Conservation (phyloP, 2,329 filamentous ascomycete genomes). For the Venturia nashicola region DNA sequence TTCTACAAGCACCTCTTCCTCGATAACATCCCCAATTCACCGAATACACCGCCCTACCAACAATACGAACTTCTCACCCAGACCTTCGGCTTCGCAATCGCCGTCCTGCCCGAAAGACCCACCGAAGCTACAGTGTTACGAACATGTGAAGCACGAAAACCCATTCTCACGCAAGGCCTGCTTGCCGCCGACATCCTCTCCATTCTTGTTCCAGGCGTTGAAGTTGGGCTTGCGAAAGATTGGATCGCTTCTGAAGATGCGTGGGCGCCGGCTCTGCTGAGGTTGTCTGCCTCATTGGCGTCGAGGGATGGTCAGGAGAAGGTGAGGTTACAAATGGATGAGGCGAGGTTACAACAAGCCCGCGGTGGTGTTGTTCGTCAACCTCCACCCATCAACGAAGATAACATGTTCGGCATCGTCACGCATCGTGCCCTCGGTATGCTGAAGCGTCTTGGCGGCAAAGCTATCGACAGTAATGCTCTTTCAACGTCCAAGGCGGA, state of each 20-base stretch:
- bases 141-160: slow-evolving; percentile 71
- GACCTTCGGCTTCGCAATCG: slow-evolving; percentile 76
- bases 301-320: slow-evolving; percentile 11
- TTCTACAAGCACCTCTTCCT: slow-evolving; percentile 76
- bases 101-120: slow-evolving; percentile 58
- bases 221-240: slow-evolving; percentile 56
- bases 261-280: slow-evolving; percentile 68
- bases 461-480: slow-evolving; percentile 21
- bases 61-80: slow-evolving; percentile 68
- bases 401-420: slow-evolving; percentile 24
- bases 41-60: slow-evolving; percentile 36
- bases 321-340: not conserved
- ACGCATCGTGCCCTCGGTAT: slow-evolving; percentile 34
- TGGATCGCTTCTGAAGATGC: slow-evolving; percentile 81
- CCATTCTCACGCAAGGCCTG: slow-evolving; percentile 83
- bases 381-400: slow-evolving; percentile 21
- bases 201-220: slow-evolving; percentile 58
- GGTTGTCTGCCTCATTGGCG: slow-evolving; percentile 57
- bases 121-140: slow-evolving; percentile 33
- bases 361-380: not conserved
- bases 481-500: slow-evolving; percentile 9
- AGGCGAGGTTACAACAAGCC: not conserved
- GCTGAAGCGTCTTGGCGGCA: slow-evolving; percentile 34
- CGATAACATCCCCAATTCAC: slow-evolving; percentile 36
- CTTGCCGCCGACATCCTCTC: slow-evolving; percentile 81